phyloP scores from a whole-genome alignment of 2,329 filamentous ascomycete genomes.

The Sporothrix luriei region DNA sequence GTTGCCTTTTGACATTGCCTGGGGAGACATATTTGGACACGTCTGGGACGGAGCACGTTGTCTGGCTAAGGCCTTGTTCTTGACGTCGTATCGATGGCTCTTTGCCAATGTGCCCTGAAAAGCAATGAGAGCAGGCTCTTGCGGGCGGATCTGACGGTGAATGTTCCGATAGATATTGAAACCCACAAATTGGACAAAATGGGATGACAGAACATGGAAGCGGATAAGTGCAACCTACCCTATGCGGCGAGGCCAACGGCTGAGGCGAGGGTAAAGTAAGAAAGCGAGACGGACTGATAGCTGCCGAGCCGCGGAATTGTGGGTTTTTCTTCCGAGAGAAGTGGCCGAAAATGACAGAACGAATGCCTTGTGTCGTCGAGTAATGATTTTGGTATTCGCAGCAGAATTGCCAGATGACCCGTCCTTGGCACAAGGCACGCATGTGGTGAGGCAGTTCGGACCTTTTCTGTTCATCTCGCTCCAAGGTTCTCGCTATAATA shows the following conservation, averaged over 20 bases:
- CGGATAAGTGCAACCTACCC: background rate
- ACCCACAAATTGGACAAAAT: background rate
- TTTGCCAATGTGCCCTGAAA: background rate
- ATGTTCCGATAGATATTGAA: conserved; percentile 24
- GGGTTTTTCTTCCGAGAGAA: conserved; percentile 5
- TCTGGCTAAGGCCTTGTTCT: background rate
- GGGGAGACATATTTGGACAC: background rate
- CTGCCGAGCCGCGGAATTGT: conserved; percentile 26
- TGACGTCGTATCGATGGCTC: background rate
- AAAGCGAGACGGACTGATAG: background rate
- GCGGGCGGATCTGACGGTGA: conserved; percentile 23
- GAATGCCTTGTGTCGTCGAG: background rate
- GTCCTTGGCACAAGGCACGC: conserved; percentile 4
- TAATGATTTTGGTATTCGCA: background rate
- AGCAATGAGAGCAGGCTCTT: background rate
- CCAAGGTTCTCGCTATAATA: background rate
- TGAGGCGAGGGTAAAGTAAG: background rate
- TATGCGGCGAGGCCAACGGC: background rate
- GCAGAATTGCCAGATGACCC: background rate
- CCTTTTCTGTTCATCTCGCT: background rate
- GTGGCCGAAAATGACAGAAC: background rate
- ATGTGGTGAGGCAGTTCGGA: background rate
- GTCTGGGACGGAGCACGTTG: background rate
- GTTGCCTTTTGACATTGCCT: background rate
- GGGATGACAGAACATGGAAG: background rate